Base-by-base conservation (phyloP, 164 flowering plant genomes). In the Malania oleifera region DNA sequence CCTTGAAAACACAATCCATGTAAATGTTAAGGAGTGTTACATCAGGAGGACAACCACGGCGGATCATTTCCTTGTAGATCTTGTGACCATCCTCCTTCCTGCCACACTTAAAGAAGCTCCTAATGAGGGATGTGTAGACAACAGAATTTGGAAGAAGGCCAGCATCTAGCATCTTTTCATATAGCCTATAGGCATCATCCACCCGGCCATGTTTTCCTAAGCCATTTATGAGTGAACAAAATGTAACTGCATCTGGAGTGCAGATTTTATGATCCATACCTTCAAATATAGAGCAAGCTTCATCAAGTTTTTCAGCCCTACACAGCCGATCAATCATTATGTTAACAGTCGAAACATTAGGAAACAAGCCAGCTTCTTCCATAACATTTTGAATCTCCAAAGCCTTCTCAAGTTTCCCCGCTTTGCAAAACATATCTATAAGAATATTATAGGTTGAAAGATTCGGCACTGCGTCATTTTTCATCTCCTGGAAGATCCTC, bases 1-100 rank as follows among this genome's bases (percentile, higher is more conserved):
- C 78, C 72, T 89, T 92, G 69, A 92, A 91, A 65, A 85, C 89
- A 68, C 96, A 85, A 73, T 92, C 98, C 98, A 89, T 92, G 71
- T 92, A 92, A 37, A 86, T 84, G 59, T 92, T 92, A 27, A 89
- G 82, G 38, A 92, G 87, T 20, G 73, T 79, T 39, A 87, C 71
- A 60, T 92, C 98, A 35, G 90, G 88, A 40, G 71, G 52, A 68
- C 88, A 79, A 20, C 89, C 88, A 18, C 58, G 61, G 1, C 65
- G 74, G 5, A 80, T 50, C 98, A 92, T 87, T 73, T 89, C 96
- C 56, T 85, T 87, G 74, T 83, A 92, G 45, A 89, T 74, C 67
- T 92, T 92, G 70, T 92, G 96, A 34, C 93, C 96, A 74, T 92
- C 98, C 37, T 82, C 83, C 65, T 79, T 80, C 72, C 98, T 81